phyloP scores from a whole-genome alignment of 108 stramenopile genomes.

The Pseudonitzschia delicatissima region DNA sequence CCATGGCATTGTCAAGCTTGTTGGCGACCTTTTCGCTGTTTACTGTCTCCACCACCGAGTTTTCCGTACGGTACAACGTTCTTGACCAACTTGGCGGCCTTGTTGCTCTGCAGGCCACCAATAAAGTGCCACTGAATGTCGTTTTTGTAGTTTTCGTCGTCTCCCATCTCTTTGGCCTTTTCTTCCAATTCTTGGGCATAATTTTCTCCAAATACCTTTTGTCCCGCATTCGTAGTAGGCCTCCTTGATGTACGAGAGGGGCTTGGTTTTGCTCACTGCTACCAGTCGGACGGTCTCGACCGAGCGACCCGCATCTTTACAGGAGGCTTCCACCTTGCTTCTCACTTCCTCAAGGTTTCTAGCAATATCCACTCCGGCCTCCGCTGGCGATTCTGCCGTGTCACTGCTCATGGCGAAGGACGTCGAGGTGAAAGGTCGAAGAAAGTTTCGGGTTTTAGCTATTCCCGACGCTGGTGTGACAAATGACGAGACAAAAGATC shows the following conservation, averaged over 20 bases:
- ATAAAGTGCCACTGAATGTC: slow-evolving; percentile 95
- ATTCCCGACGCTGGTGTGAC: not conserved
- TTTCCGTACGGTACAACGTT: slow-evolving; percentile 42
- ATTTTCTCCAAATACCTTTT: slow-evolving; percentile 97
- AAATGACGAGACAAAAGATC: slow-evolving; percentile 1
- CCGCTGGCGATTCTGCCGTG: not conserved
- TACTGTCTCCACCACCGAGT: slow-evolving; percentile 88
- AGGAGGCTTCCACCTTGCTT: slow-evolving; percentile 20
- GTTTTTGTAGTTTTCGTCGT: slow-evolving; percentile 15
- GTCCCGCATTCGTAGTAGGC: slow-evolving; percentile 87
- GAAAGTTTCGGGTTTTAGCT: not conserved
- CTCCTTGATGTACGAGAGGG: slow-evolving; percentile 68
- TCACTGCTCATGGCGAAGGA: not conserved
- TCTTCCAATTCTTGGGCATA: slow-evolving; percentile 98
- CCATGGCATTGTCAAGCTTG: slow-evolving; percentile 84
- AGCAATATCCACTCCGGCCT: slow-evolving; percentile 16
- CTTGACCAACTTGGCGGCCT: slow-evolving; percentile 83
- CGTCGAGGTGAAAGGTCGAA: not conserved
- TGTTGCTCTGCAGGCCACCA: slow-evolving; percentile 96
- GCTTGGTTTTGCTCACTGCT: slow-evolving; percentile 96
- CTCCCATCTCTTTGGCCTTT: slow-evolving; percentile 82
- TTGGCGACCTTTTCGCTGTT: slow-evolving; percentile 85
- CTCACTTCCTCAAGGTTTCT: slow-evolving; percentile 28
- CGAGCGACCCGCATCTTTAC: slow-evolving; percentile 22
- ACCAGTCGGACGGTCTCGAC: slow-evolving; percentile 56